phyloP scores from a whole-genome alignment of 208 protist species.

The Acanthamoeba castellanii region DNA sequence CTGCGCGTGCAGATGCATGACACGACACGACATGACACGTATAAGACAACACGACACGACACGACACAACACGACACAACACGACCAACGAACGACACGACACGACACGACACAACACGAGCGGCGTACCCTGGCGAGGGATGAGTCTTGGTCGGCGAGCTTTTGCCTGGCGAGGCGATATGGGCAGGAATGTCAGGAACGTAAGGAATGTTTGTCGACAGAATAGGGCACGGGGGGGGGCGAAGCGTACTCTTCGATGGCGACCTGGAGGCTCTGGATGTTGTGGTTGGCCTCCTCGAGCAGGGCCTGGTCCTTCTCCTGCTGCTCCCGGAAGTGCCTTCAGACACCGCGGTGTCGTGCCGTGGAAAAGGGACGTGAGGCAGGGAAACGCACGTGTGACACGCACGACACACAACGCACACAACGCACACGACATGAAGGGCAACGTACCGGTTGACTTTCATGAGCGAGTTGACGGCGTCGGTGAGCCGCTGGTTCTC shows the following conservation, averaged over 20 bases:
- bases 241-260: slow-evolving; percentile 1
- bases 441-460: not conserved
- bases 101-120: no score
- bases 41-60: no score
- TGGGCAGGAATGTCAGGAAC: not conserved
- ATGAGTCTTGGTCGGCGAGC: not conserved
- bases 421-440: not conserved
- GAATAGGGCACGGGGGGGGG: not conserved
- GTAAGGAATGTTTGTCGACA: not conserved
- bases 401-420: no score
- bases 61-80: no score
- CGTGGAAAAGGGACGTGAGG: not conserved
- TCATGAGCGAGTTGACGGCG: slow-evolving; percentile 46
- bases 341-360: no score
- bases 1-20: not conserved
- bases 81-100: no score
- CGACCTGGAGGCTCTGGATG: not conserved
- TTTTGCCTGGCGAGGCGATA: not conserved
- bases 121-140: not conserved
- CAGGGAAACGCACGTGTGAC: no score
- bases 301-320: slow-evolving; percentile 47
- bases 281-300: slow-evolving; percentile 56
- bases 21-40: no score
- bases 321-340: slow-evolving; percentile 36
- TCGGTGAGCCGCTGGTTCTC: slow-evolving; percentile 29